Percentiles rank a stretch among this genome's conserved stretches.
phyloP scores from a whole-genome alignment of 257 asterid species.

The Solanum neorickii region DNA sequence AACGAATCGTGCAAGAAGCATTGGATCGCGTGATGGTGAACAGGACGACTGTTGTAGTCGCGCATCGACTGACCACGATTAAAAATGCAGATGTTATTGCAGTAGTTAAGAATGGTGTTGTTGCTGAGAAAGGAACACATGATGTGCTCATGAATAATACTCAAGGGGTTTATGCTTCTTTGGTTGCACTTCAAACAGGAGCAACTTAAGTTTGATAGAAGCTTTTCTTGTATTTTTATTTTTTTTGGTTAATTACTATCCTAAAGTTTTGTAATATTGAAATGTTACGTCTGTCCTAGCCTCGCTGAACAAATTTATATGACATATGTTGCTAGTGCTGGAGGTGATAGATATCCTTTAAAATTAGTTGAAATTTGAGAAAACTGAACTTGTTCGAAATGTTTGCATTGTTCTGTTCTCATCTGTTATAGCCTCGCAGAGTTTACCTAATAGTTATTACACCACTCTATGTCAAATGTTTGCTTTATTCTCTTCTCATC shows the following conservation, averaged over 20 bases:
- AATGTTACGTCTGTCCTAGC: not conserved
- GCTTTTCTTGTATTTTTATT: not conserved
- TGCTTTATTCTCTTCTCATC: not conserved
- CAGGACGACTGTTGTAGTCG: slow-evolving; percentile 20
- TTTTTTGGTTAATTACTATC: not conserved
- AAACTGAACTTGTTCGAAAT: too few species aligned
- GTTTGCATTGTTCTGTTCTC: too few species aligned
- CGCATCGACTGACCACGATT: slow-evolving; percentile 25
- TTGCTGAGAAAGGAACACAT: slow-evolving; percentile 33
- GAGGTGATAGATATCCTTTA: too few species aligned
- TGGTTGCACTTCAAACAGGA: slow-evolving; percentile 14
- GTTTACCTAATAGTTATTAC: too few species aligned
- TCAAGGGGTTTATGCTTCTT: slow-evolving; percentile 23
- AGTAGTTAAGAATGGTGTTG: slow-evolving; percentile 25
- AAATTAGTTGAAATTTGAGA: not conserved
- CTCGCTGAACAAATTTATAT: too few species aligned
- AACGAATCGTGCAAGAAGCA: slow-evolving; percentile 31
- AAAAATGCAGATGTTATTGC: slow-evolving; percentile 21
- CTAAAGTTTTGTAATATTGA: not conserved
- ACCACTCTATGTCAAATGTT: too few species aligned
- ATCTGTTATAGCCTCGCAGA: too few species aligned
- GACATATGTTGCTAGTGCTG: too few species aligned
- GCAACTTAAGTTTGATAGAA: not conserved
- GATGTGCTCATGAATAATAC: slow-evolving; percentile 11
- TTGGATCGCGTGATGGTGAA: slow-evolving; percentile 21